These are phyloP conservation scores for Termitomyces sp. DNA, from an alignment of 768 basidiomycete species.

Conservation along the genomic window DNA sequence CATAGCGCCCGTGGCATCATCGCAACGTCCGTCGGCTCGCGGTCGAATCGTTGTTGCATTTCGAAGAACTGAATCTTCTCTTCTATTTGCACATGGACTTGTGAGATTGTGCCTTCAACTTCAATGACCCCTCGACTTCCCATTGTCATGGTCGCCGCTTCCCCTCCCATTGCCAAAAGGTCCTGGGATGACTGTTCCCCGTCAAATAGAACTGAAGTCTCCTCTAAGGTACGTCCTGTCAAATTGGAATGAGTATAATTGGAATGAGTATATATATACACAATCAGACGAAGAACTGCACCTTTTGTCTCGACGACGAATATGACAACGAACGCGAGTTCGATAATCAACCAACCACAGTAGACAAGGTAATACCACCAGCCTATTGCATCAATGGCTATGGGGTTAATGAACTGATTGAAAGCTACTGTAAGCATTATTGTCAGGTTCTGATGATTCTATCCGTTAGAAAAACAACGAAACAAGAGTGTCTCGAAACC, in stretches of 20 bases:
- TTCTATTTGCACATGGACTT: background rate
- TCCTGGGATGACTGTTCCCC: constrained; percentile 44
- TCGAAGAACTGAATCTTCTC: constrained; percentile 7
- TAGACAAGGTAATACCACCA: constrained; percentile 61
- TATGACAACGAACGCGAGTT: constrained; percentile 48
- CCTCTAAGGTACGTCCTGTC: constrained; percentile 52
- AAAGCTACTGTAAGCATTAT: constrained; percentile 66
- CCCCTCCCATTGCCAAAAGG: constrained; percentile 40
- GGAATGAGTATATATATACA: background rate
- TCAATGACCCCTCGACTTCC: constrained; percentile 18
- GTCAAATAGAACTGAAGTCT: constrained; percentile 69
- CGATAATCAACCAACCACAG: constrained; percentile 59
- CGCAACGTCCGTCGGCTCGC: constrained; percentile 1
- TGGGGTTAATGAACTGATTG: constrained; percentile 77
- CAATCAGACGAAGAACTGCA: constrained; percentile 14
- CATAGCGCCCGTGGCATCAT: constrained; percentile 5
- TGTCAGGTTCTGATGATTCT: constrained; percentile 42
- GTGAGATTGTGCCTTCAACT: constrained; percentile 2
- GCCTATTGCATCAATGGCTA: constrained; percentile 53
- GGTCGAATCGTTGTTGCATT: constrained; percentile 6
- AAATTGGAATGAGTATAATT: background rate
- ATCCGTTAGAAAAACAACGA: background rate
- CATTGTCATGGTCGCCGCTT: constrained; percentile 38
- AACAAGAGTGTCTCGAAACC: background rate
- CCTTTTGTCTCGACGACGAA: constrained; percentile 63